phyloP scores from a whole-genome alignment of 345 rosid genomes.

The Pugionium dolabratum region DNA sequence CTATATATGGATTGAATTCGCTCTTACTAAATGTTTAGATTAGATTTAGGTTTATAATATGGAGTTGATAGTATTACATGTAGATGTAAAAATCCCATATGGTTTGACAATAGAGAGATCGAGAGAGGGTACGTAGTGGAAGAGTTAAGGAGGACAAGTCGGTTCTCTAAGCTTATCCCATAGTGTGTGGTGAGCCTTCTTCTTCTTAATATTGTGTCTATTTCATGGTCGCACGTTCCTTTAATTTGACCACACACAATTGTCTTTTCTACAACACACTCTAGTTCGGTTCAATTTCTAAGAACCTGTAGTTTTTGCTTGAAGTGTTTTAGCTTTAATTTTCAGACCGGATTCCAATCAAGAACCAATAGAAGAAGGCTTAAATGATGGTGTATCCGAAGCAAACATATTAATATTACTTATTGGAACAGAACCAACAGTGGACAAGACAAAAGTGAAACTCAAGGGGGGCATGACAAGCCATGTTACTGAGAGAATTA shows the following conservation, averaged over 20 bases:
- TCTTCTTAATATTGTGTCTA: constrained; percentile 16
- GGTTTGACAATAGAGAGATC: constrained; percentile 10
- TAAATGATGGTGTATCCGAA: not conserved
- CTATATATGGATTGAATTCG: too few species aligned
- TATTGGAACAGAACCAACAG: constrained; percentile 3
- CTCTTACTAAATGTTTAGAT: not conserved
- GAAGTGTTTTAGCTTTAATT: too few species aligned
- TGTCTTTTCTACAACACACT: not conserved
- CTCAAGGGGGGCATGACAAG: constrained; percentile 1
- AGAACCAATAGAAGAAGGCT: too few species aligned
- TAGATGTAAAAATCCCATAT: constrained; percentile 8
- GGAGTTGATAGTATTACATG: not conserved
- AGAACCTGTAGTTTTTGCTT: too few species aligned
- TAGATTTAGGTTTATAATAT: not conserved
- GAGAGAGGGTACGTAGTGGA: constrained; percentile 17
- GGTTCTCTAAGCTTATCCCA: too few species aligned
- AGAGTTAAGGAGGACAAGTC: constrained; percentile 39
- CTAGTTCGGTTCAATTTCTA: too few species aligned
- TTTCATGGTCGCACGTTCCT: constrained; percentile 33
- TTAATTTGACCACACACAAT: not conserved
- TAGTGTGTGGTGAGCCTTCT: constrained; percentile 8
- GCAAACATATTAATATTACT: not conserved
- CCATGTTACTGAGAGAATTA: constrained; percentile 16
- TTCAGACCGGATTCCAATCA: not conserved
- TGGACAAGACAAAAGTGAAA: constrained; percentile 17